A percentile compares a stretch with the other conserved stretches of the same genome.
These are phyloP conservation scores for Neurospora terricola DNA, from an alignment of 495 filamentous ascomycete genomes.

Conservation along the genomic window DNA sequence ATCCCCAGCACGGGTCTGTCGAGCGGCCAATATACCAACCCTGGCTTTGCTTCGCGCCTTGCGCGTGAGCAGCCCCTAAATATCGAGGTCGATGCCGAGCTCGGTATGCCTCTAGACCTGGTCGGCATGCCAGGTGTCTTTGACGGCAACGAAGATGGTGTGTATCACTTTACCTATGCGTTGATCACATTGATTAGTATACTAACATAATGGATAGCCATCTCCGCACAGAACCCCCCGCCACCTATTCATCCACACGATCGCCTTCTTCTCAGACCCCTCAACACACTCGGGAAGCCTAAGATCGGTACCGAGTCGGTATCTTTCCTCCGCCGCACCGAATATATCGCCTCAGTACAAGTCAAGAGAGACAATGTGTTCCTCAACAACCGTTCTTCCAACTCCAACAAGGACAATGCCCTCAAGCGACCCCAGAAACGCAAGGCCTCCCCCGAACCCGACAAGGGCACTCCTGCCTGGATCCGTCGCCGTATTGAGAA, in stretches of 20 bases:
- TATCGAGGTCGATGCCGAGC: conserved; percentile 93
- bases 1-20: conserved; percentile 86
- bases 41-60: conserved; percentile 77
- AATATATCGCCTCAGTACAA: conserved; percentile 77
- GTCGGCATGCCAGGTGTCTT: conserved; percentile 92
- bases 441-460: conserved; percentile 35
- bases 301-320: conserved; percentile 53
- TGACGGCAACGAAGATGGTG: conserved; percentile 91
- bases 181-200: conserved; percentile 6
- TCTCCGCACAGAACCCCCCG: conserved; percentile 61
- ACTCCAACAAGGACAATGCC: conserved; percentile 19
- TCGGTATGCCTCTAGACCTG: conserved; percentile 93
- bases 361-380: conserved; percentile 19
- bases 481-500: conserved; percentile 75
- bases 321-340: conserved; percentile 90
- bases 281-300: conserved; percentile 73
- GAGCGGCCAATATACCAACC: conserved; percentile 71
- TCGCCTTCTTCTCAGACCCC: conserved; percentile 65
- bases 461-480: conserved; percentile 66
- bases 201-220: conserved; percentile 45
- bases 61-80: conserved; percentile 87
- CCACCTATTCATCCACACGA: conserved; percentile 72
- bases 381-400: conserved; percentile 32
- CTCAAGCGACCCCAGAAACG: conserved; percentile 31
- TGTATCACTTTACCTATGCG: conserved; percentile 24